Evolutionary conservation across 2,329 filamentous ascomycete genomes (phyloP).

Genomic region (Hymenoscyphus fraxineus): DNA sequence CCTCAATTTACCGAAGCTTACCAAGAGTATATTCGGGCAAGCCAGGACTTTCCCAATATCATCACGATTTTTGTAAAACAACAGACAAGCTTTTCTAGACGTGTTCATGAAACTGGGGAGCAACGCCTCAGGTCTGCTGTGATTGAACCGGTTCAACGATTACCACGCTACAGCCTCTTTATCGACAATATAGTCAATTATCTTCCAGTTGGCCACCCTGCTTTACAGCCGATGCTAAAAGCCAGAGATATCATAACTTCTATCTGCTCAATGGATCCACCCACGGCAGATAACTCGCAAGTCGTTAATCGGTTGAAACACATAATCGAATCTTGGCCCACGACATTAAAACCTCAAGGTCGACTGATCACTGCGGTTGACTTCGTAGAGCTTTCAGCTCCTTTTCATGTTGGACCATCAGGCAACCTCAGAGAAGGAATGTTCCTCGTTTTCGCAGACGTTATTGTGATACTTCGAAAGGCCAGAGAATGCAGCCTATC

Average conservation of each 20-base stretch:
- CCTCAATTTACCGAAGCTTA: slow-evolving; percentile 90
- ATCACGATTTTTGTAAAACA: slow-evolving; percentile 76
- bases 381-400: slow-evolving; percentile 70
- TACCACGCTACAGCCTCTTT: slow-evolving; percentile 91
- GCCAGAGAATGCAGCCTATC: slow-evolving; percentile 57
- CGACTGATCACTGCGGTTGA: slow-evolving; percentile 80
- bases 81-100: slow-evolving; percentile 76
- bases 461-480: slow-evolving; percentile 73
- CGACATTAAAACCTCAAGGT: slow-evolving; percentile 66
- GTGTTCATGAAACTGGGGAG: slow-evolving; percentile 80
- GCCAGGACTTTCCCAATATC: slow-evolving; percentile 79
- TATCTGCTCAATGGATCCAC: slow-evolving; percentile 87
- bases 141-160: slow-evolving; percentile 91
- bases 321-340: slow-evolving; percentile 74
- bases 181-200: slow-evolving; percentile 93
- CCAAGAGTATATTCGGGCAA: slow-evolving; percentile 86
- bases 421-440: slow-evolving; percentile 55
- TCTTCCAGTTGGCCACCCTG: slow-evolving; percentile 80
- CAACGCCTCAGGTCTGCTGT: slow-evolving; percentile 86
- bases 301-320: slow-evolving; percentile 70
- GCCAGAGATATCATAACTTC: slow-evolving; percentile 92
- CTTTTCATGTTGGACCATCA: slow-evolving; percentile 49
- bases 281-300: slow-evolving; percentile 67
- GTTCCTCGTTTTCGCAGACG: slow-evolving; percentile 81
- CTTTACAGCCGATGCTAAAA: slow-evolving; percentile 76